Evolutionary conservation across 345 rosid genomes (phyloP).

Genomic region (Cardamine resedifolia): DNA sequence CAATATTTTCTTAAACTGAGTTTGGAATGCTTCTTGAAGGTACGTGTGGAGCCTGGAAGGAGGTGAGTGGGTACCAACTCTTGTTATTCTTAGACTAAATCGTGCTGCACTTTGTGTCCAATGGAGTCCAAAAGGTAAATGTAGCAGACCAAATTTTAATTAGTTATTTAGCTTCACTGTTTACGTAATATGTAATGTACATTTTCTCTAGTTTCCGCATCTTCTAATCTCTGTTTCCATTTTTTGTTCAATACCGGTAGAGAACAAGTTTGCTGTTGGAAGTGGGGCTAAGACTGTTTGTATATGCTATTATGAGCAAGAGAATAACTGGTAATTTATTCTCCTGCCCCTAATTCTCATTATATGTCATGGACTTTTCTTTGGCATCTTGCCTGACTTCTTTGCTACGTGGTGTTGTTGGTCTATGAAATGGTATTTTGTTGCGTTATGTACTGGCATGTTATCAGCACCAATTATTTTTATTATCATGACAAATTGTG

Average conservation of each 20-base stretch:
- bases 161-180: slow-evolving; percentile 15
- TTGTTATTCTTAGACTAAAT: slow-evolving; percentile 95
- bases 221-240: slow-evolving; percentile 10
- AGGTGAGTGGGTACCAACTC: slow-evolving; percentile 88
- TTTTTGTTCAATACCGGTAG: slow-evolving; percentile 44
- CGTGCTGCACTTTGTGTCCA: slow-evolving; percentile 96
- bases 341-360: slow-evolving; percentile 12
- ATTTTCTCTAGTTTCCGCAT: not conserved
- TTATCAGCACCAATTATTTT: not conserved
- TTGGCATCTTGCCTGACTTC: not conserved
- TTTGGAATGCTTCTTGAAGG: slow-evolving; percentile 40
- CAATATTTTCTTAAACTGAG: slow-evolving; percentile 13
- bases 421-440: not conserved
- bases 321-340: slow-evolving; percentile 84
- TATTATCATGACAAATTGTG: too few species aligned
- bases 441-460: slow-evolving; percentile 6
- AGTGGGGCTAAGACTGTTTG: slow-evolving; percentile 99
- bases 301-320: slow-evolving; percentile 97
- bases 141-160: not conserved
- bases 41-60: slow-evolving; percentile 95
- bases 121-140: slow-evolving; percentile 93
- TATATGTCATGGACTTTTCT: not conserved
- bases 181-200: not conserved
- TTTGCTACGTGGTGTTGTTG: not conserved
- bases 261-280: slow-evolving; percentile 98